Percentiles rank a stretch among this genome's conserved stretches.
Evolutionary conservation across 225 moss, liverwort and hornwort genomes (phyloP).

Genomic region (Pleurozium schreberi): DNA sequence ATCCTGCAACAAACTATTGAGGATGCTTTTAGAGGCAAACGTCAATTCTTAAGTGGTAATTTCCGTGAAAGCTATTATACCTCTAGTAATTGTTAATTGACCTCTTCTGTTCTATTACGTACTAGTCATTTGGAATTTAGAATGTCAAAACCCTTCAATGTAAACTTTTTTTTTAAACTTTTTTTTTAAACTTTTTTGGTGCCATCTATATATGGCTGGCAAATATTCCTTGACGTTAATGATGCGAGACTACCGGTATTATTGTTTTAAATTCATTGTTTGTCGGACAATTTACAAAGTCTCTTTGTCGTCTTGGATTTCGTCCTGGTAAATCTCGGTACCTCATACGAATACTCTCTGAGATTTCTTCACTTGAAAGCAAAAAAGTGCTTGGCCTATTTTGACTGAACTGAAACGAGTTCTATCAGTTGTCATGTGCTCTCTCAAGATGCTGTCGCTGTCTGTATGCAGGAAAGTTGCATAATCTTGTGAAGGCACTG

Average conservation of each 20-base stretch:
- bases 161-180: neutral
- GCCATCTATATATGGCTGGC: neutral
- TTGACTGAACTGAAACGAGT: neutral
- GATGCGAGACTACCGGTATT: neutral
- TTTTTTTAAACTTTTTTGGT: neutral
- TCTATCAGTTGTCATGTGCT: neutral
- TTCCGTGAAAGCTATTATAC: neutral
- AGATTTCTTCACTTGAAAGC: neutral
- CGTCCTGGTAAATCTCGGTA: neutral
- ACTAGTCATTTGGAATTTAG: neutral
- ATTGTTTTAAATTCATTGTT: neutral
- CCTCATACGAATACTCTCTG: neutral
- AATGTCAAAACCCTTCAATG: neutral
- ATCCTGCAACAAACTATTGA: slow-evolving; percentile 89
- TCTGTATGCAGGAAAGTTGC: slow-evolving; percentile 79
- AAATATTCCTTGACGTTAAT: neutral
- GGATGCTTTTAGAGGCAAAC: slow-evolving; percentile 93
- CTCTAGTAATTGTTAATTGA: neutral
- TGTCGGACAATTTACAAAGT: neutral
- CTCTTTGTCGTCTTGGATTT: neutral
- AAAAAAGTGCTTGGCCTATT: neutral
- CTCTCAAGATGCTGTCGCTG: neutral
- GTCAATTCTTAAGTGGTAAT: slow-evolving; percentile 96
- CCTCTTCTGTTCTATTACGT: neutral
- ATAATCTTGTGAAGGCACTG: slow-evolving; percentile 93